A percentile compares a stretch with the other conserved stretches of the same genome.
Conservation (phyloP, 2,329 filamentous ascomycete genomes). For the Fusarium phyllophilum region DNA sequence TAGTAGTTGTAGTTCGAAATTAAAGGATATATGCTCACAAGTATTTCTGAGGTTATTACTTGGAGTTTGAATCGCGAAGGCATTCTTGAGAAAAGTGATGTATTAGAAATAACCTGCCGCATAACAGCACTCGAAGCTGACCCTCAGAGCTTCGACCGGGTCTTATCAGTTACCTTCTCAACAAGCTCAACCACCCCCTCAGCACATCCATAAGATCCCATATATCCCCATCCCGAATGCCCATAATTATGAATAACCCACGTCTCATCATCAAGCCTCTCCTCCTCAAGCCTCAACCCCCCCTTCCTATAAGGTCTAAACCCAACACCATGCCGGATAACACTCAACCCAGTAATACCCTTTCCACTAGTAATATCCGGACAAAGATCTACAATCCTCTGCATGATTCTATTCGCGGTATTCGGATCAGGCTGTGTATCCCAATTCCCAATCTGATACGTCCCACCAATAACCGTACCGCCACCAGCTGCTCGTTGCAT, state of each 20-base stretch:
- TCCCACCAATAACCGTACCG: slow-evolving; percentile 86
- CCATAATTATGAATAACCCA: slow-evolving; percentile 83
- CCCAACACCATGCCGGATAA: slow-evolving; percentile 85
- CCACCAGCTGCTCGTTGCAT: slow-evolving; percentile 84
- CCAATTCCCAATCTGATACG: slow-evolving; percentile 82
- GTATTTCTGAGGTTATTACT: too few species aligned
- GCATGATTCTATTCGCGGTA: slow-evolving; percentile 83
- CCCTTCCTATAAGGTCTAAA: slow-evolving; percentile 78
- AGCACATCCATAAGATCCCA: slow-evolving; percentile 76
- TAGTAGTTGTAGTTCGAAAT: too few species aligned
- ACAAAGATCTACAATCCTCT: slow-evolving; percentile 71
- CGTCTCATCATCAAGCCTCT: slow-evolving; percentile 60
- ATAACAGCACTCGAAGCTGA: rapidly evolving
- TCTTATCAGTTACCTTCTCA: slow-evolving; percentile 61
- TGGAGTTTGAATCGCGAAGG: too few species aligned
- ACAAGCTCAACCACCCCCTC: slow-evolving; percentile 75
- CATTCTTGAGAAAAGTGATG: too few species aligned
- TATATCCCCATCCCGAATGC: slow-evolving; percentile 81
- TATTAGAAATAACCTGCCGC: rapidly evolving
- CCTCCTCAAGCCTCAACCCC: slow-evolving; percentile 78
- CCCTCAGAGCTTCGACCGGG: slow-evolving; percentile 45
- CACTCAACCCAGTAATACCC: slow-evolving; percentile 76
- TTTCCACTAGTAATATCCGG: slow-evolving; percentile 72
- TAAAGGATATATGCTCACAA: too few species aligned
- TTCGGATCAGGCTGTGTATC: slow-evolving; percentile 81